Base-by-base conservation (phyloP, 2,329 filamentous ascomycete genomes). In the Penicillium brasilianum region DNA sequence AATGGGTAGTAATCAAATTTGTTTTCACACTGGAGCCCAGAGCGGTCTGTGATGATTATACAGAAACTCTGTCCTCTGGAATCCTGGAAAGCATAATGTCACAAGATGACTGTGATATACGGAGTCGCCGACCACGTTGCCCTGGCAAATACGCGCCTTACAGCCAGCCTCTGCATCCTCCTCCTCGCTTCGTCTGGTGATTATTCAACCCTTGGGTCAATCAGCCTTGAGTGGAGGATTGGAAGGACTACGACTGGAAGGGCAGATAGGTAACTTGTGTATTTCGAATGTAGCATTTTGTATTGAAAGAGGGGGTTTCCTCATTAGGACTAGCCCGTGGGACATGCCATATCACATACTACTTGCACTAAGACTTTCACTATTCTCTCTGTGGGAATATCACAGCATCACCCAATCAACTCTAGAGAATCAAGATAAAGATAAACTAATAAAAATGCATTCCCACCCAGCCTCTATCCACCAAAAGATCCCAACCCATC, bases 91-190 rank as follows among this genome's bases (percentile, higher is more conserved):
- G 44, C n/a, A 16, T 30, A 46, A 16, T 25, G 20, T 46, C 18
- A 16, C 20, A 8, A 30, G 3, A n/a, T 28, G 25, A 48, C 9
- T 9, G 44, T 48, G 22, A 30, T 30, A 16, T n/a, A 28, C 44
- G 44, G 44, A 18, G 25, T 48, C 44, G 25, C 44, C 25, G 44
- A 18, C 7, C 44, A 48, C 44, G 48, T 50, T 50, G 48, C 48
- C 48, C 48, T 18, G 30, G 48, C 48, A 50, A 50, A 50, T n/a
- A 18, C 9, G 9, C 48, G 11, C 48, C 48, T 50, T 34, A 50
- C 48, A 50, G 48, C 48, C 30, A 50, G 48, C 48, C 48, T 32
- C 48, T 32, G 48, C 48, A 50, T 14, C 28, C n/a, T 49, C 25
- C 43, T 28, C 46, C 30, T 28, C 48, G 30, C 48, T 22, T 50